Percentiles rank a stretch among this genome's conserved stretches.
Conservation (phyloP, 176 grass and related monocot species). For the Eleusine coracana region DNA sequence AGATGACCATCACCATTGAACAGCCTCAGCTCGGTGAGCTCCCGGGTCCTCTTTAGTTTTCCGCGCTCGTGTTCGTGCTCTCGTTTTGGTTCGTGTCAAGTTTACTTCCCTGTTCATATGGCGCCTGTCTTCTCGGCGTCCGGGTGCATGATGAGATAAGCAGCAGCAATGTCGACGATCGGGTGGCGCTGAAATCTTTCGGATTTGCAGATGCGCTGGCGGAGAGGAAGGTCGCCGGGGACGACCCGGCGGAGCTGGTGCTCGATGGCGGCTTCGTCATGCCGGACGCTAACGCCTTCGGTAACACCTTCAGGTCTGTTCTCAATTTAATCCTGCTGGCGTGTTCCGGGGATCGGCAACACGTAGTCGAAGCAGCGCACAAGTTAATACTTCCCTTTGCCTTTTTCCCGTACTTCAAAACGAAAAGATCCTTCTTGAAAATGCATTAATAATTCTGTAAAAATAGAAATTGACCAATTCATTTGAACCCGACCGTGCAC, state of each 20-base stretch:
- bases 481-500: background rate
- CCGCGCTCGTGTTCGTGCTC: background rate
- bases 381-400: too few relatives aligned
- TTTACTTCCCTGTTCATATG: background rate
- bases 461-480: background rate
- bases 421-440: background rate
- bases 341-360: background rate
- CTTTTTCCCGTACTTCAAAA: background rate
- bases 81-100: background rate
- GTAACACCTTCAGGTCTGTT: conserved; percentile 70
- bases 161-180: background rate
- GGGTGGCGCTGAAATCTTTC: too few relatives aligned
- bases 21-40: conserved; percentile 59
- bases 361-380: background rate
- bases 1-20: conserved; percentile 80
- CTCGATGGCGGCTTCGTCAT: conserved; percentile 72
- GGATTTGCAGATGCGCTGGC: conserved; percentile 32
- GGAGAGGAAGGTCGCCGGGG: conserved; percentile 44
- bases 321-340: background rate
- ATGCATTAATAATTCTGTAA: background rate
- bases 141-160: background rate
- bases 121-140: background rate
- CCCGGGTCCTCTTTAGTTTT: background rate
- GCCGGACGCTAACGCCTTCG: conserved; percentile 82
- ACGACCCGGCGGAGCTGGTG: conserved; percentile 48